Evolutionary conservation across 176 grass and related monocot genomes (phyloP), one percentile per base, ranked within the genome.

Genomic region (Triticum timopheevii): DNA sequence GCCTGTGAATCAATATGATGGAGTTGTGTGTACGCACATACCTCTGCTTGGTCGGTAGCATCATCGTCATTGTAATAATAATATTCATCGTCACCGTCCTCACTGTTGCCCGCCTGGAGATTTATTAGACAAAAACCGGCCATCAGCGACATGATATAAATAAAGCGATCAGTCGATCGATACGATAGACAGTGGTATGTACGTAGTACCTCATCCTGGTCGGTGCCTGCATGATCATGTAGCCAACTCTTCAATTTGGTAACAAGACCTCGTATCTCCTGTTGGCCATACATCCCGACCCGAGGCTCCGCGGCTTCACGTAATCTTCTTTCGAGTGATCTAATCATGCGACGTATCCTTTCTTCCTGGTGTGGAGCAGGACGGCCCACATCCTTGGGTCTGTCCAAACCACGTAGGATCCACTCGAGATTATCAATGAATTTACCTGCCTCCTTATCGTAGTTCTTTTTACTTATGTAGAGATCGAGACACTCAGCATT

Each of bases 391-490:
- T 52, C 15, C 49, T 17, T 1, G 13, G 49, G 49, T 6, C 5
- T 17, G 4, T 52, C 49, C 49, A 52, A 10, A 65, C 24, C 24
- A 28, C 1, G 0, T 28, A 27, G 62, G 24, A 28, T 28, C 10
- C 4, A 5, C 62, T 24, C 11, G 3, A 24, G 24, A 13, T 24
- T 25, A 65, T 65, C 62, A 13, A 28, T 65, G 23, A 65, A 0
- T 28, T 0, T 10, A 13, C 4, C 24, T 13, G 24, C 62, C 10
- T 13, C 0, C 10, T 4, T 0, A 0, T 65, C 4, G 11, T 28
- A 65, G 10, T 65, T 65, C 2, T 28, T 1, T 2, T 0, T 0
- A 13, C 2, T 0, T 65, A 65, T 28, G 12, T 6, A 0, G 62
- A 65, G 1, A 6, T 27, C 0, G 4, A 4, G 24, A 65, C 25